phyloP scores from a whole-genome alignment of 2,329 filamentous ascomycete species.

The Fusarium protoensiforme region DNA sequence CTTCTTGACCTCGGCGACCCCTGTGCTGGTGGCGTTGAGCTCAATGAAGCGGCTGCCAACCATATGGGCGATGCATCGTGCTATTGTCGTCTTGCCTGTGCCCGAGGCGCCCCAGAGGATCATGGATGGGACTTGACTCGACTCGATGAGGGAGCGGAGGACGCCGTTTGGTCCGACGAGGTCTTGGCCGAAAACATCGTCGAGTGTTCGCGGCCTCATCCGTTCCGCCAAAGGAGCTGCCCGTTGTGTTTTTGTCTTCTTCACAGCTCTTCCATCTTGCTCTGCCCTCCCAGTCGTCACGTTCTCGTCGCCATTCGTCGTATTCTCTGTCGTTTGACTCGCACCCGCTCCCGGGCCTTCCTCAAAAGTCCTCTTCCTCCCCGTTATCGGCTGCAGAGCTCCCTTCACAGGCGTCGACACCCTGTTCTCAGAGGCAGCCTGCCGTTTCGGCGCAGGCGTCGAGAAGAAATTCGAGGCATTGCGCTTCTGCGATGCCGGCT shows the following conservation, averaged over 20 bases:
- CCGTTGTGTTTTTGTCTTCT: conserved; percentile 76
- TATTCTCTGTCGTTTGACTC: conserved; percentile 2
- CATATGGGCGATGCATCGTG: conserved; percentile 85
- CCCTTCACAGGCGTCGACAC: conserved; percentile 50
- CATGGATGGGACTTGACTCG: conserved; percentile 90
- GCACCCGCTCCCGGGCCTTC: conserved; percentile 59
- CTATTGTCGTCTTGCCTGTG: conserved; percentile 92
- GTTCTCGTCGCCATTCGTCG: conserved; percentile 15
- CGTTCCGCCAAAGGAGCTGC: conserved; percentile 90
- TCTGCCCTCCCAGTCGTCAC: conserved; percentile 19
- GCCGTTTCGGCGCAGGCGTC: conserved; percentile 68
- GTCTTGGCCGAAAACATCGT: conserved; percentile 91
- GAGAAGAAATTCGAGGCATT: conserved; percentile 70
- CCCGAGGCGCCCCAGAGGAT: conserved; percentile 89
- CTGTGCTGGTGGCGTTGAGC: conserved; percentile 91
- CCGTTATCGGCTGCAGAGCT: conserved; percentile 45
- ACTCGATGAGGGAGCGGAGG: conserved; percentile 85
- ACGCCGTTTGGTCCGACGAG: conserved; percentile 88
- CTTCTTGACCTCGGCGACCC: conserved; percentile 92
- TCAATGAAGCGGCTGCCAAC: conserved; percentile 91
- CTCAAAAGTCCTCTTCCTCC: conserved; percentile 64
- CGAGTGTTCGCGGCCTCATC: conserved; percentile 86
- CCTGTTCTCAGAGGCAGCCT: conserved; percentile 49
- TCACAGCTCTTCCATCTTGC: conserved; percentile 58
- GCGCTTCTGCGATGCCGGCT: conserved; percentile 61